Conservation (phyloP, 805 yeast genomes). For the Wickerhamomyces chambardii region DNA sequence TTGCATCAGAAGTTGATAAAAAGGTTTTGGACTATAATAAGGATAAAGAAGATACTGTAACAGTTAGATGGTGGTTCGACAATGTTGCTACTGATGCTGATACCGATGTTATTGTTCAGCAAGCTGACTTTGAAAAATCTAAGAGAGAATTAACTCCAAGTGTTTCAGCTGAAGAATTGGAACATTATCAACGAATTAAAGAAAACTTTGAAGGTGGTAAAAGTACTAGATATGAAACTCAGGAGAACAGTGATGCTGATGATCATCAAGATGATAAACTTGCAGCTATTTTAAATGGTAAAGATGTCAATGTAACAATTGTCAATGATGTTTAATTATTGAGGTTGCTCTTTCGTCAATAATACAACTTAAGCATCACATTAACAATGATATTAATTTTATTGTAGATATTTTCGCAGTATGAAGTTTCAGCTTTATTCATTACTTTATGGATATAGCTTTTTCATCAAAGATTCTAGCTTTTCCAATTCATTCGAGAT, state of each 20-base stretch:
- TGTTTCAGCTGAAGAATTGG: conserved; percentile 80
- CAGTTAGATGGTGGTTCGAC: conserved; percentile 88
- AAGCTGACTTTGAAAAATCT: conserved; percentile 74
- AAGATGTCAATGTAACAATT: too few relatives aligned
- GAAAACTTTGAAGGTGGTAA: conserved; percentile 69
- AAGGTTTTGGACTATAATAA: conserved; percentile 48
- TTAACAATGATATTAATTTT: too few relatives aligned
- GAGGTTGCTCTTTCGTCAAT: too few relatives aligned
- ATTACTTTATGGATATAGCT: too few relatives aligned
- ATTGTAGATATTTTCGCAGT: too few relatives aligned
- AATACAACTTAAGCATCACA: too few relatives aligned
- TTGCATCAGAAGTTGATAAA: conserved; percentile 66
- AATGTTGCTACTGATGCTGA: conserved; percentile 63
- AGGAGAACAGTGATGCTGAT: too few relatives aligned
- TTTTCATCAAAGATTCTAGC: too few relatives aligned
- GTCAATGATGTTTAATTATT: too few relatives aligned
- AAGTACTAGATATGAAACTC: neutral
- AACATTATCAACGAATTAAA: conserved; percentile 74
- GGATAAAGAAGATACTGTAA: conserved; percentile 33
- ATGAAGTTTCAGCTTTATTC: too few relatives aligned
- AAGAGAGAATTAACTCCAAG: conserved; percentile 67
- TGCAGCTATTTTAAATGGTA: too few relatives aligned
- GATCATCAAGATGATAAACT: neutral
- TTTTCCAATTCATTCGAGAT: too few relatives aligned
- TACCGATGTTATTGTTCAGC: conserved; percentile 54